phyloP scores from a whole-genome alignment of 495 filamentous ascomycete species.

The Xylaria telfairii region DNA sequence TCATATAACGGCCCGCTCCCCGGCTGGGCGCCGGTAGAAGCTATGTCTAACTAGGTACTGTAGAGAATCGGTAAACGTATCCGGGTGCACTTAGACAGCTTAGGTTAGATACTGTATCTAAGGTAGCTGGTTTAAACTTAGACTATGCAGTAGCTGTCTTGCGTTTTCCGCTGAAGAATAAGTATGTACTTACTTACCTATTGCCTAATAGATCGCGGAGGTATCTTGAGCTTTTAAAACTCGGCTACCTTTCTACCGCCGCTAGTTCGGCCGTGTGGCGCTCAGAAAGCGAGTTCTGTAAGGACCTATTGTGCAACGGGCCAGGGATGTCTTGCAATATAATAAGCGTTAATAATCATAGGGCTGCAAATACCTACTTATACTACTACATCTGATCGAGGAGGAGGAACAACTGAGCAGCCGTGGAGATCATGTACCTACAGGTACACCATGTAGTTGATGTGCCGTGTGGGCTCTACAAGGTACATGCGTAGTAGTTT shows the following conservation, averaged over 20 bases:
- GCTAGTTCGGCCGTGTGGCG: not conserved
- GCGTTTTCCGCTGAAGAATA: not conserved
- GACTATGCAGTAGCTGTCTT: too few species aligned
- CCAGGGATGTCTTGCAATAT: not conserved
- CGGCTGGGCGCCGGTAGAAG: not conserved
- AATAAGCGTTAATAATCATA: conserved; percentile 22
- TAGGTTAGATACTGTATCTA: not conserved
- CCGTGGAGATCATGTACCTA: not conserved
- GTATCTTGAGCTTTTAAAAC: not conserved
- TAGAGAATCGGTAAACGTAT: too few species aligned
- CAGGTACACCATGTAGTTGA: not conserved
- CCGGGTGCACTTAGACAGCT: not conserved
- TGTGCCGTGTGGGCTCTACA: not conserved
- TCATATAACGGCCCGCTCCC: conserved; percentile 6
- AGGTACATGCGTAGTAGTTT: not conserved
- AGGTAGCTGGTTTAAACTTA: too few species aligned
- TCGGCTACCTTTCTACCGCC: not conserved
- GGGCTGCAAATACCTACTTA: conserved; percentile 11
- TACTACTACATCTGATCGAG: not conserved
- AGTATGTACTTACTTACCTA: too few species aligned
- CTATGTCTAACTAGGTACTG: not conserved
- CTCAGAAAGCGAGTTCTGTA: not conserved
- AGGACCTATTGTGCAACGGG: not conserved
- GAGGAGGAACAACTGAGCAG: not conserved
- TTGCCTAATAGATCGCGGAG: not conserved